These are phyloP conservation scores for Inga oerstediana DNA, from an alignment of 306 rosid species.

Conservation along the genomic window DNA sequence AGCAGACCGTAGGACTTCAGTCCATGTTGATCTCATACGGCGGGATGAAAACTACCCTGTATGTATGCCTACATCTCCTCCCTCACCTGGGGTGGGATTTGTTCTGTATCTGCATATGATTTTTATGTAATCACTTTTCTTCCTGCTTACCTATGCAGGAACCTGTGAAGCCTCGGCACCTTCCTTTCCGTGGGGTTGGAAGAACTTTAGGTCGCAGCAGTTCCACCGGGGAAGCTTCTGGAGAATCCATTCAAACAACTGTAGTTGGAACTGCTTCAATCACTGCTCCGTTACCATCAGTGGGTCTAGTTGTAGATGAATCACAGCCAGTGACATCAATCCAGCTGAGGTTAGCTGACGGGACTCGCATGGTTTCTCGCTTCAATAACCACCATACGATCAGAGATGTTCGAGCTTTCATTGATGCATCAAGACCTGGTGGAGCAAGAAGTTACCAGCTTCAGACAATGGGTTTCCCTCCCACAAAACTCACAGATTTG, in stretches of 20 bases:
- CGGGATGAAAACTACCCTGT: constrained; percentile 85
- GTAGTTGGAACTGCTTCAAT: constrained; percentile 28
- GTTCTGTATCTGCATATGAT: background rate
- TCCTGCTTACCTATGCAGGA: constrained; percentile 53
- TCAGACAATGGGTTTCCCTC: constrained; percentile 98
- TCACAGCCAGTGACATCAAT: constrained; percentile 79
- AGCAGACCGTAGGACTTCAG: constrained; percentile 58
- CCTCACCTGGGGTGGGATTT: constrained; percentile 10
- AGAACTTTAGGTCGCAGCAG: constrained; percentile 76
- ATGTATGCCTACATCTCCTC: constrained; percentile 16
- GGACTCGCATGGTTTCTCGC: constrained; percentile 91
- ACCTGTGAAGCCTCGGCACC: constrained; percentile 53
- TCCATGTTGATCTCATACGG: constrained; percentile 65
- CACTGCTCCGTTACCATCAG: constrained; percentile 59
- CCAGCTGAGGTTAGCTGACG: constrained; percentile 93
- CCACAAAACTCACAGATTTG: constrained; percentile 77
- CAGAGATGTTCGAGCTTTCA: constrained; percentile 79
- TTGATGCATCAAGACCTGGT: constrained; percentile 87
- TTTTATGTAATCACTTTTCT: background rate
- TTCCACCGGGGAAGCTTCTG: constrained; percentile 36
- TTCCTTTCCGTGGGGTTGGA: constrained; percentile 82
- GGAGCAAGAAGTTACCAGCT: constrained; percentile 75
- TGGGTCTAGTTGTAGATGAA: constrained; percentile 75
- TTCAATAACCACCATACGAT: constrained; percentile 86
- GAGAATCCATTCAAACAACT: constrained; percentile 42